Evolutionary conservation across 306 rosid genomes (phyloP).

Genomic region (Corylus heterophylla): DNA sequence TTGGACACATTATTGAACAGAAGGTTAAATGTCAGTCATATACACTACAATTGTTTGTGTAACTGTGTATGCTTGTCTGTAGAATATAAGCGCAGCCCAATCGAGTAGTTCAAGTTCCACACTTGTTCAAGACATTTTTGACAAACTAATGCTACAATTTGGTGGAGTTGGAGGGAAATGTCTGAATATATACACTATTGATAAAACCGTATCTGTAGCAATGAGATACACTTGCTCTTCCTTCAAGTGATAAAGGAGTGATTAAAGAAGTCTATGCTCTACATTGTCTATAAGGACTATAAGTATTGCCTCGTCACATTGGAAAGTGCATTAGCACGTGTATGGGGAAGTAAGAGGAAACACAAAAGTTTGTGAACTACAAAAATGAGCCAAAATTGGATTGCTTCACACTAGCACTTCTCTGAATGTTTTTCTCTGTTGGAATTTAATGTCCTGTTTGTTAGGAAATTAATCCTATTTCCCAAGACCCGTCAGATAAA

Average conservation of each 20-base stretch:
- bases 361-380: neutral
- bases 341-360: neutral
- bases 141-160: neutral
- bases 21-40: neutral
- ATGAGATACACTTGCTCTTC: neutral
- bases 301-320: neutral
- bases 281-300: neutral
- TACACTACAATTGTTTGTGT: neutral
- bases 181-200: neutral
- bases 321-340: no score
- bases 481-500: no score
- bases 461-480: no score
- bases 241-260: neutral
- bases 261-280: neutral
- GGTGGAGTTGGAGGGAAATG: neutral
- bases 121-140: neutral
- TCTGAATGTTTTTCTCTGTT: neutral
- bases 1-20: neutral
- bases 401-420: neutral
- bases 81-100: neutral
- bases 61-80: neutral
- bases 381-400: neutral
- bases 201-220: neutral
- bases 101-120: neutral
- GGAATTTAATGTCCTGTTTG: neutral